Percentiles rank a stretch among this genome's conserved stretches.
Conservation (phyloP, 345 rosid genomes). For the Lepidium aucheri region DNA sequence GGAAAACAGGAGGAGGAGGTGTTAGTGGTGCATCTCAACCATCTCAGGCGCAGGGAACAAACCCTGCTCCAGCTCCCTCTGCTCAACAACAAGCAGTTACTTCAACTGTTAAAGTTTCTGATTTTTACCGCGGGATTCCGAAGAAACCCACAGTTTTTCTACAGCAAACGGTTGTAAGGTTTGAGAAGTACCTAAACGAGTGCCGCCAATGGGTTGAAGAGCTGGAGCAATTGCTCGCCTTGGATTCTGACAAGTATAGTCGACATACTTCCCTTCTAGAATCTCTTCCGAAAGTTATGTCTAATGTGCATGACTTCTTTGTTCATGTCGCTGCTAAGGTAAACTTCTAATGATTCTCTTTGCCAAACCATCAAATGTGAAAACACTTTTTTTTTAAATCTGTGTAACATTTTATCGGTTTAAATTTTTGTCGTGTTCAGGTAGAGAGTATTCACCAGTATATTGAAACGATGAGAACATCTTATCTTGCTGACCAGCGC, state of each 20-base stretch:
- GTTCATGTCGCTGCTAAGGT: constrained; percentile 98
- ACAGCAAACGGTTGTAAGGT: constrained; percentile 73
- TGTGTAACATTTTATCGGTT: neutral
- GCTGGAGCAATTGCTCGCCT: constrained; percentile 75
- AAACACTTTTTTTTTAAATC: neutral
- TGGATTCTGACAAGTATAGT: constrained; percentile 60
- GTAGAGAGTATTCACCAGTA: constrained; percentile 88
- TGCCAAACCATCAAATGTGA: neutral
- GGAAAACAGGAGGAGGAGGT: constrained; percentile 34
- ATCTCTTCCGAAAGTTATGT: constrained; percentile 88
- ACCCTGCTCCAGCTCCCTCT: constrained; percentile 38
- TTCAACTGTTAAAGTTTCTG: constrained; percentile 50
- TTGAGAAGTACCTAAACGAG: constrained; percentile 75
- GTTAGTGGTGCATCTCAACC: constrained; percentile 48
- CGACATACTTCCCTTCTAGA: constrained; percentile 50
- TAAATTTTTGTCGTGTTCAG: constrained; percentile 24
- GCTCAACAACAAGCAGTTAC: constrained; percentile 57
- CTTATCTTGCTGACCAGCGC: constrained; percentile 87
- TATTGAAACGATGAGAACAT: constrained; percentile 80
- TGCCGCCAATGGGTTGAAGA: constrained; percentile 92
- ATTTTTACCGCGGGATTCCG: constrained; percentile 84
- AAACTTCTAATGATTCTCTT: neutral
- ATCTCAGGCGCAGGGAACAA: constrained; percentile 56
- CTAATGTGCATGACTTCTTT: constrained; percentile 84
- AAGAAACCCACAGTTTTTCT: constrained; percentile 84